Base-by-base conservation (phyloP, 78 protist species). In the Cavenderia fasciculata region DNA sequence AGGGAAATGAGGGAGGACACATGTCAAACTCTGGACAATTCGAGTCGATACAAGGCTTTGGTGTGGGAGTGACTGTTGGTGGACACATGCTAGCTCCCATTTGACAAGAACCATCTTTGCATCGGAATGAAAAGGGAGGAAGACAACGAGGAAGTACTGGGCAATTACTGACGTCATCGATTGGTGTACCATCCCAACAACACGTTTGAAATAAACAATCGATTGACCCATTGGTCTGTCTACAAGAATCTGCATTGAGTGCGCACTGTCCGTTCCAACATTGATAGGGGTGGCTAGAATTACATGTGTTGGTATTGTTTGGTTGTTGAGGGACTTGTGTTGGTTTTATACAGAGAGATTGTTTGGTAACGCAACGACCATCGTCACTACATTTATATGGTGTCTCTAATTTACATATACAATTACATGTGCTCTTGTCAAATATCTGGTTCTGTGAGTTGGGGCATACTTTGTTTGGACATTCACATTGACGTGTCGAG, bases 51-150 rank as follows among this genome's bases (percentile, higher is more conserved):
- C 33, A 70, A 3, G 5, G 49, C 19, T 31, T 51, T 70, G 4
- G 16, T 70, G 8, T 33, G 6, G 43, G 44, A 59, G 8, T 12
- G 44, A 31, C 44, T 31, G 66, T 59, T 66, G 51, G 74, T 1
- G 19, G 1, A 63, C 74, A 77, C 19, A 14, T 40, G 0, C 19
- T 18, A 11, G n/a, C 0, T 6, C 51, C n/a, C 5, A 59, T 7
- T 63, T 77, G 25, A 77, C 87, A 77, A 1, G 44, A 29, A 2
- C 74, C 73, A 77, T 77, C 87, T 11, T 33, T 7, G 63, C 87
- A 77, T 61, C 87, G 29, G 5, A 25, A 61, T 27, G 59, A 38
- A 14, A 36, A 36, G 12, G 52, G 18, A 1, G 0, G n/a, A 16
- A 16, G 36, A 25, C 87, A 77, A 29, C 36, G 44, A 12, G 87